These are phyloP conservation scores for Setaria italica DNA, from an alignment of 202 grass and related monocot species.

Conservation along the genomic window DNA sequence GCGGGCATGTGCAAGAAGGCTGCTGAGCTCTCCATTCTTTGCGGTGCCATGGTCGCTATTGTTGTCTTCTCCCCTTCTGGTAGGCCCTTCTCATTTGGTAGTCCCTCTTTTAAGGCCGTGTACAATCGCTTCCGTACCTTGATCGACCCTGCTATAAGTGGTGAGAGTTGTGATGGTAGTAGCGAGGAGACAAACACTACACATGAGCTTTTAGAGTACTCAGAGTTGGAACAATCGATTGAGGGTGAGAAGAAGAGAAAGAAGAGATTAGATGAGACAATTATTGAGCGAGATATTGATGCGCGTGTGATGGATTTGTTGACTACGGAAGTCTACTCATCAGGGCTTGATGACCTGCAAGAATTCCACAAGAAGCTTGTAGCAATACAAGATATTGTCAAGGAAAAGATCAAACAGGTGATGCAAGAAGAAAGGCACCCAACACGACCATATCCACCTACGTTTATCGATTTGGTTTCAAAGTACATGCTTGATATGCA, in stretches of 20 bases:
- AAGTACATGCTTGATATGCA: not conserved
- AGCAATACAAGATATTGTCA: not conserved
- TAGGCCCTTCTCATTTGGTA: slow-evolving; percentile 50
- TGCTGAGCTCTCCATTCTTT: slow-evolving; percentile 46
- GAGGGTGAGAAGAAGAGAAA: not conserved
- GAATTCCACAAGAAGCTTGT: not conserved
- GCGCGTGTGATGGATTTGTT: not conserved
- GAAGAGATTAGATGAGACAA: not conserved
- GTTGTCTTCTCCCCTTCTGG: slow-evolving; percentile 41
- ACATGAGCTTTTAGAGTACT: not conserved
- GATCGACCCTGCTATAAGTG: not conserved
- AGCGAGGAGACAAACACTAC: not conserved
- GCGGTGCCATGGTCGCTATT: slow-evolving; percentile 26
- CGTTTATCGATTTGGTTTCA: not conserved
- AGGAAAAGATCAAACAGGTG: not conserved
- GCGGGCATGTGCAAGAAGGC: slow-evolving; percentile 52
- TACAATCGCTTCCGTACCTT: not conserved
- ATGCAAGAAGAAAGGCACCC: not conserved
- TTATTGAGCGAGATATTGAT: not conserved
- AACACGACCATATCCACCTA: not conserved
- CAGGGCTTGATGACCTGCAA: not conserved
- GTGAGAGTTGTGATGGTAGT: not conserved
- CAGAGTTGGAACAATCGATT: not conserved
- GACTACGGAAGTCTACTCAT: accelerated
- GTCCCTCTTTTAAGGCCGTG: slow-evolving; percentile 35